Conservation (phyloP, 169 alveolate genomes). For the Cryptosporidium canis region DNA sequence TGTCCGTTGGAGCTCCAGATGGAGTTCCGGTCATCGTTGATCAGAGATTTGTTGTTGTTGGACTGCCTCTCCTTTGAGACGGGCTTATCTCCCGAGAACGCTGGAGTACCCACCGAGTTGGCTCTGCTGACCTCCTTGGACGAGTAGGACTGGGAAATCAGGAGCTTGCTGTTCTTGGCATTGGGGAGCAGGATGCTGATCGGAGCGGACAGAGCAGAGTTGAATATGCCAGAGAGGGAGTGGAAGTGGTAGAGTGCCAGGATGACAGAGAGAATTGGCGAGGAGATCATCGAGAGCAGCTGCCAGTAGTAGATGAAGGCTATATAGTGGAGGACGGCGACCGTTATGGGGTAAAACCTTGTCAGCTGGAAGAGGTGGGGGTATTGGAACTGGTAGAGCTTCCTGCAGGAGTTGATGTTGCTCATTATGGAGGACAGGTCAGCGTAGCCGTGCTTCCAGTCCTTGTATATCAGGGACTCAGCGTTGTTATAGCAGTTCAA, state of each 20-base stretch:
- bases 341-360: constrained; percentile 37
- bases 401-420: constrained; percentile 3
- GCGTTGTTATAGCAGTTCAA: background rate
- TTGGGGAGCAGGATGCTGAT: constrained; percentile 40
- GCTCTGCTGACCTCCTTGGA: constrained; percentile 24
- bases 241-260: constrained; percentile 46
- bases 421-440: background rate
- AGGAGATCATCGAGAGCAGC: constrained; percentile 35
- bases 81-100: background rate
- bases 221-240: constrained; percentile 11
- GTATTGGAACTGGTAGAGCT: constrained; percentile 47
- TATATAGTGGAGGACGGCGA: constrained; percentile 5
- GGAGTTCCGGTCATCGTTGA: background rate
- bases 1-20: background rate
- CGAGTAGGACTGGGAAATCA: constrained; percentile 41
- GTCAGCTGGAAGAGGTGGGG: constrained; percentile 56
- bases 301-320: constrained; percentile 64
- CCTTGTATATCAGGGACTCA: background rate
- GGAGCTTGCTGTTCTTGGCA: constrained; percentile 43
- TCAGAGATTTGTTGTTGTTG: background rate
- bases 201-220: constrained; percentile 45
- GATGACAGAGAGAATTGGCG: constrained; percentile 19
- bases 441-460: background rate
- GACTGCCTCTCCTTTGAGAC: background rate
- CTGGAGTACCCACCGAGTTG: constrained; percentile 2